Evolutionary conservation across 768 basidiomycete genomes (phyloP).

Genomic region (Tricholomella constricta): DNA sequence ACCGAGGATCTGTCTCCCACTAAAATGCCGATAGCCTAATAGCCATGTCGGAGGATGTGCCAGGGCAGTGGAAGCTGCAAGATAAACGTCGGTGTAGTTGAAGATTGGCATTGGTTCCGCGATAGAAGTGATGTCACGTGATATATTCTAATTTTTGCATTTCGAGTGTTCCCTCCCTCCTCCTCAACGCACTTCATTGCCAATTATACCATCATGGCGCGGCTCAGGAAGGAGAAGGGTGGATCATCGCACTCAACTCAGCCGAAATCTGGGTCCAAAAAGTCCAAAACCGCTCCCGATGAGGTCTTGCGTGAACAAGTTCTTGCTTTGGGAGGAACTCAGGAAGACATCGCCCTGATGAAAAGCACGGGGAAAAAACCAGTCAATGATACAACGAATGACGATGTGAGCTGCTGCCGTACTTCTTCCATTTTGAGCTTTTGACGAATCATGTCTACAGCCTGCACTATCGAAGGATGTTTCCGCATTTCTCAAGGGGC

Average conservation of each 20-base stretch:
- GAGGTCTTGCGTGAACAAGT: conserved; percentile 33
- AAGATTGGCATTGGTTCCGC: too few relatives aligned
- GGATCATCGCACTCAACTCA: neutral
- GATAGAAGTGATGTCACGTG: too few relatives aligned
- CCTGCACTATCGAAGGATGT: conserved; percentile 45
- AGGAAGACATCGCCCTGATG: conserved; percentile 47
- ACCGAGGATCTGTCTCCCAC: too few relatives aligned
- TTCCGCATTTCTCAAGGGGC: conserved; percentile 45
- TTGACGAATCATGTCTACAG: conserved; percentile 24
- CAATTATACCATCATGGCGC: too few relatives aligned
- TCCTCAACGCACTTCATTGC: neutral
- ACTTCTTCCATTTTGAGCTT: neutral
- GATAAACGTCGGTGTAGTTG: too few relatives aligned
- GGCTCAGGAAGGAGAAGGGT: conserved; percentile 26
- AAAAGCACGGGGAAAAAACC: conserved; percentile 38
- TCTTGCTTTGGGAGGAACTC: conserved; percentile 47
- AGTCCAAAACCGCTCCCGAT: conserved; percentile 13
- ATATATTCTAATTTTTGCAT: neutral
- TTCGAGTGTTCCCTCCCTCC: neutral
- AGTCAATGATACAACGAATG: conserved; percentile 26
- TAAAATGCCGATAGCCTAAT: too few relatives aligned
- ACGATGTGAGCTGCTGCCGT: conserved; percentile 29
- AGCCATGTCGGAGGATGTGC: too few relatives aligned
- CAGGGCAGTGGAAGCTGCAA: too few relatives aligned
- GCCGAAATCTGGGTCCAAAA: conserved; percentile 7